These are phyloP conservation scores for Lentinula raphanica DNA, from an alignment of 768 basidiomycete genomes.

Conservation along the genomic window DNA sequence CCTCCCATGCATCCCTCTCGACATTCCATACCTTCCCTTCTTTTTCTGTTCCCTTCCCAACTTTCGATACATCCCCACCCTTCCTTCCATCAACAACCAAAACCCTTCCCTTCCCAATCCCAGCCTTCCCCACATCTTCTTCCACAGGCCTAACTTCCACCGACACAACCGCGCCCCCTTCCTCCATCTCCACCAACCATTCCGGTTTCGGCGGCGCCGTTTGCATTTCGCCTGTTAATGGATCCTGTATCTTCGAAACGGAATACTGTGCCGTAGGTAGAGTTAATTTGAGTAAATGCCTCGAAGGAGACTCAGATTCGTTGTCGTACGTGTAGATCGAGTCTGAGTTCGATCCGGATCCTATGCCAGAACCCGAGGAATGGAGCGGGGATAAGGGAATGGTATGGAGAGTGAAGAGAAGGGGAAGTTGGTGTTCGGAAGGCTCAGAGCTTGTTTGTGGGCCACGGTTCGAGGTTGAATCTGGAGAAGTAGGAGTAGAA, in stretches of 20 bases:
- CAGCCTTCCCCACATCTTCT: slow-evolving; percentile 16
- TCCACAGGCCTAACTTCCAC: slow-evolving; percentile 44
- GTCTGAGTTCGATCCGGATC: slow-evolving; percentile 21
- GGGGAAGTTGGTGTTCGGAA: slow-evolving; percentile 37
- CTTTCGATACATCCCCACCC: slow-evolving; percentile 16
- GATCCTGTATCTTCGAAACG: slow-evolving; percentile 72
- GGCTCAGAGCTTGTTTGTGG: background rate
- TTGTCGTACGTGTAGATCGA: background rate
- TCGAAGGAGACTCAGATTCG: slow-evolving; percentile 36
- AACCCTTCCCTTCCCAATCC: slow-evolving; percentile 7
- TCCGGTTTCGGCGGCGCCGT: slow-evolving; percentile 57
- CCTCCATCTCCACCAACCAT: slow-evolving; percentile 69
- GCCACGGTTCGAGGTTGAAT: background rate
- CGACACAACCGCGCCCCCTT: slow-evolving; percentile 44
- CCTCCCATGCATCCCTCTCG: slow-evolving; percentile 27
- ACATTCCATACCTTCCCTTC: slow-evolving; percentile 26
- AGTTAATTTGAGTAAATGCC: slow-evolving; percentile 73
- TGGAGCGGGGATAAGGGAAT: slow-evolving; percentile 81
- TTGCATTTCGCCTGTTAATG: slow-evolving; percentile 66
- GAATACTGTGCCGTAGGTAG: slow-evolving; percentile 82
- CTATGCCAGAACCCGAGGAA: slow-evolving; percentile 46
- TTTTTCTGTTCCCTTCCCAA: slow-evolving; percentile 25
- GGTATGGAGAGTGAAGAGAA: slow-evolving; percentile 59
- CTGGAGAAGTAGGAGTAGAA: background rate
- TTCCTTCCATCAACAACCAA: slow-evolving; percentile 9